Percentiles rank a stretch among this genome's conserved stretches.
Evolutionary conservation across 306 rosid species (phyloP).

Genomic region (Hylodesmum podocarpum): DNA sequence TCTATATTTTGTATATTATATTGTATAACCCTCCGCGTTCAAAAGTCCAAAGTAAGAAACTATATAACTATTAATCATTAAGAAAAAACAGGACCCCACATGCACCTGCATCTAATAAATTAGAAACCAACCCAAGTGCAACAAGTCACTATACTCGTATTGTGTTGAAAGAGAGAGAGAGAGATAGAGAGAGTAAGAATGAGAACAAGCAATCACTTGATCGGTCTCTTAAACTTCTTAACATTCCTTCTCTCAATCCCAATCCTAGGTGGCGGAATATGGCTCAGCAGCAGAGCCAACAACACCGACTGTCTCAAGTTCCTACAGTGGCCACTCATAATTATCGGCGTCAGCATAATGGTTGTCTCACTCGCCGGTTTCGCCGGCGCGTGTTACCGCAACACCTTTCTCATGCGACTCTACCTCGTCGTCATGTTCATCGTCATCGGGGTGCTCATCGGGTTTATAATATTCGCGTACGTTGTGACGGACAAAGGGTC

Average conservation of each 20-base stretch:
- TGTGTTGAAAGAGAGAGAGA: too few species aligned
- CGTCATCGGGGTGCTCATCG: constrained; percentile 66
- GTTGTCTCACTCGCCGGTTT: constrained; percentile 75
- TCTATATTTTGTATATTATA: too few species aligned
- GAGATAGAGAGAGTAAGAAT: constrained; percentile 18
- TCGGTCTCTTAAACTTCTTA: constrained; percentile 72
- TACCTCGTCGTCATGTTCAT: constrained; percentile 82
- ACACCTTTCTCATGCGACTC: constrained; percentile 68
- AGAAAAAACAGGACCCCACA: too few species aligned
- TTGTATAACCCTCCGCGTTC: too few species aligned
- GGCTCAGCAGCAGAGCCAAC: constrained; percentile 94
- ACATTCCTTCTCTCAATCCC: constrained; percentile 89
- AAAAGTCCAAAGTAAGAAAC: too few species aligned
- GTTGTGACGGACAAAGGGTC: constrained; percentile 81
- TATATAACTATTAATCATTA: too few species aligned
- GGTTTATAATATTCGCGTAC: constrained; percentile 87
- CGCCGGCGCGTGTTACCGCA: constrained; percentile 89
- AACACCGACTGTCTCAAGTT: constrained; percentile 89
- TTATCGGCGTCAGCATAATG: constrained; percentile 67
- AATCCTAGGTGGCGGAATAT: constrained; percentile 84
- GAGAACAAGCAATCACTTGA: constrained; percentile 80
- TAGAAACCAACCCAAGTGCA: not conserved
- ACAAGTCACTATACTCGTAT: too few species aligned
- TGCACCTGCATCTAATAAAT: too few species aligned
- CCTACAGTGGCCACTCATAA: constrained; percentile 95